Percentiles rank a stretch among this genome's conserved stretches.
Conservation (phyloP, 495 filamentous ascomycete species). For the Penicillium pulvis region DNA sequence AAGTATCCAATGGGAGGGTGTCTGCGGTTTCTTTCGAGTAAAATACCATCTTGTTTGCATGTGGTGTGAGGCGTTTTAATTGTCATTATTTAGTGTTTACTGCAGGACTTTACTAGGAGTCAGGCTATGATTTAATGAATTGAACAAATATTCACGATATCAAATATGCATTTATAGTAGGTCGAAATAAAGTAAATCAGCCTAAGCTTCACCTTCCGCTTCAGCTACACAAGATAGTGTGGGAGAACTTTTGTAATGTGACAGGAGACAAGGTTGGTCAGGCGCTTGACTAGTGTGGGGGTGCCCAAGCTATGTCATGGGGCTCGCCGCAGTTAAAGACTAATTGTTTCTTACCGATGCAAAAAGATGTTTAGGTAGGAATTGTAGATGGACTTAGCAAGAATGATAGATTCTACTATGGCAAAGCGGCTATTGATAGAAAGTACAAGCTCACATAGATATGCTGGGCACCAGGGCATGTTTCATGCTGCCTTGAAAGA, state of each 20-base stretch:
- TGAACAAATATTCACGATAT: conserved; percentile 12
- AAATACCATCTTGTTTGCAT: conserved; percentile 38
- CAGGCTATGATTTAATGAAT: conserved; percentile 32
- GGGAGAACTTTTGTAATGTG: no score
- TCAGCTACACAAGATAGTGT: no score
- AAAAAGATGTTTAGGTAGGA: no score
- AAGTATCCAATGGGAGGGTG: neutral
- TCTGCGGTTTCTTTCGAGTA: conserved; percentile 16
- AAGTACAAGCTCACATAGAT: conserved; percentile 4
- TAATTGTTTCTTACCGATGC: no score
- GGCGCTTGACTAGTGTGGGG: no score
- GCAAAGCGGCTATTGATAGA: neutral
- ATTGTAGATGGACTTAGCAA: no score
- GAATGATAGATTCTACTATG: no score
- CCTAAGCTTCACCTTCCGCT: no score
- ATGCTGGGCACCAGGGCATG: neutral
- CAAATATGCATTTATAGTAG: neutral
- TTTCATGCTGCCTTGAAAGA: neutral
- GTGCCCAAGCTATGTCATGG: no score
- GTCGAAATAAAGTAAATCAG: neutral
- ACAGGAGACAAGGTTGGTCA: no score
- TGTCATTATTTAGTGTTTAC: conserved; percentile 4
- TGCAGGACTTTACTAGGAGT: conserved; percentile 1
- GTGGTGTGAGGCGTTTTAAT: conserved; percentile 6
- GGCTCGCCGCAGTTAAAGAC: no score